Evolutionary conservation across 306 rosid species (phyloP), one percentile per base, ranked within the genome.

Genomic region (Quillaja saponaria): DNA sequence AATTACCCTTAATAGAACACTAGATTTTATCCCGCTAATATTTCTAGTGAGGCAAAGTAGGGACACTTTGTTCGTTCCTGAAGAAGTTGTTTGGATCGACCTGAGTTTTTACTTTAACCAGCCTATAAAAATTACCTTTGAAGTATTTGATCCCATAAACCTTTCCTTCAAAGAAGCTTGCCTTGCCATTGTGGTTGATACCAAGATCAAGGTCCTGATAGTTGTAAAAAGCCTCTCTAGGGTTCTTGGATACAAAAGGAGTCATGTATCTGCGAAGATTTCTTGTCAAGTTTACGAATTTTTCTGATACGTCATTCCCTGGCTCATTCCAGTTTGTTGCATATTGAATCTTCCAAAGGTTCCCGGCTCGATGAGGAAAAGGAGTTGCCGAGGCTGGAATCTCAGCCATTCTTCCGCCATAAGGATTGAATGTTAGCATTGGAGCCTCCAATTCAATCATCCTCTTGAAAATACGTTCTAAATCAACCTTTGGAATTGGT

Each of bases 121-220:
- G 58, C 64, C 92, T 81, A 15, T 79, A 63, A 31, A 74, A 90
- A 49, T 87, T 90, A 55, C 42, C 49, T 34, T 75, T 63, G 59
- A 90, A 90, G 61, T 79, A 87, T 76, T 71, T 90, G 14, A 20
- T 1, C 1, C 92, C 97, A 62, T 87, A 90, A 25, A 75, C 90
- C 31, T 48, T 10, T 6, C 86, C 97, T 47, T 82, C 85, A 40
- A 74, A 34, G 3, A 40, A 90, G 54, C 84, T 82, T 5, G 70
- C 57, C 37, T 10, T 3, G 28, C 59, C 86, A 19, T 61, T 70
- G 25, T 8, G 40, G 17, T 80, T 90, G 18, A 48, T 8, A 1
- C 96, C 96, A 69, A 90, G 78, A 62, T 90, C 96, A 58, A 90
- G 78, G 55, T 90, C 97, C 18, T 91, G 80, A 12, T 90, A 90